Percentiles rank a stretch among this genome's conserved stretches.
Evolutionary conservation across 2,329 filamentous ascomycete genomes (phyloP).

Genomic region (Bertia moriformis): DNA sequence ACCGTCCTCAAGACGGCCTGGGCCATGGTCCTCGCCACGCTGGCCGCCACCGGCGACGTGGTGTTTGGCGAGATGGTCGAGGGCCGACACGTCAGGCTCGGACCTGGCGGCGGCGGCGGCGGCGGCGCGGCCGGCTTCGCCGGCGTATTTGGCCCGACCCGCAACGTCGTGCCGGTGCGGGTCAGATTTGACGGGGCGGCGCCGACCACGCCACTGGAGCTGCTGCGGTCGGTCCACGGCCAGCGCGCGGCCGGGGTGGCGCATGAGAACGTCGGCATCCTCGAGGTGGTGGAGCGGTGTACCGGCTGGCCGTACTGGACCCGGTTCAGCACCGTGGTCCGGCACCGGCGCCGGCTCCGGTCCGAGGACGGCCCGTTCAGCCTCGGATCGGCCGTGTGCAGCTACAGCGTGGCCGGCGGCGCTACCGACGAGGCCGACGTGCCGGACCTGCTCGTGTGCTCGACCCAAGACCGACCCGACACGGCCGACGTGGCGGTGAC

Average conservation of each 20-base stretch:
- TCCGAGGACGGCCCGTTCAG: slow-evolving; percentile 17
- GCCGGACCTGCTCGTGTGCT: slow-evolving; percentile 29
- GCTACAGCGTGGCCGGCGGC: slow-evolving; percentile 26
- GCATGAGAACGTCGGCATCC: slow-evolving; percentile 33
- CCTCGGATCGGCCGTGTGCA: slow-evolving; percentile 28
- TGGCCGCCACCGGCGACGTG: slow-evolving; percentile 32
- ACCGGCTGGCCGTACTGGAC: slow-evolving; percentile 38
- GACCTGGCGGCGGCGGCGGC: slow-evolving; percentile 11
- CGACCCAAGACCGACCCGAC: slow-evolving; percentile 18
- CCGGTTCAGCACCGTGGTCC: slow-evolving; percentile 36
- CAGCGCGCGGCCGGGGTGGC: slow-evolving; percentile 31
- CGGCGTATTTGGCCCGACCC: slow-evolving; percentile 28
- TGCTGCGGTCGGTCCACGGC: slow-evolving; percentile 30
- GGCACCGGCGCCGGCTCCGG: slow-evolving; percentile 29
- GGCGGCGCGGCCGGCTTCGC: too few species aligned
- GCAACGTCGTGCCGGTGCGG: slow-evolving; percentile 32
- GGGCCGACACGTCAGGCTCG: slow-evolving; percentile 26
- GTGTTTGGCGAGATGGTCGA: slow-evolving; percentile 39
- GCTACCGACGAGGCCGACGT: slow-evolving; percentile 23
- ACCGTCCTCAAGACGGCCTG: too few species aligned
- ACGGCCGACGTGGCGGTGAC: slow-evolving; percentile 25
- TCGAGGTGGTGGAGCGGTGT: slow-evolving; percentile 35
- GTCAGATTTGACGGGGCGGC: slow-evolving; percentile 26
- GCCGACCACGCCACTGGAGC: slow-evolving; percentile 29
- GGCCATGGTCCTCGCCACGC: slow-evolving; percentile 35